Conservation (phyloP, 768 basidiomycete genomes). For the Pisolithus marmoratus region DNA sequence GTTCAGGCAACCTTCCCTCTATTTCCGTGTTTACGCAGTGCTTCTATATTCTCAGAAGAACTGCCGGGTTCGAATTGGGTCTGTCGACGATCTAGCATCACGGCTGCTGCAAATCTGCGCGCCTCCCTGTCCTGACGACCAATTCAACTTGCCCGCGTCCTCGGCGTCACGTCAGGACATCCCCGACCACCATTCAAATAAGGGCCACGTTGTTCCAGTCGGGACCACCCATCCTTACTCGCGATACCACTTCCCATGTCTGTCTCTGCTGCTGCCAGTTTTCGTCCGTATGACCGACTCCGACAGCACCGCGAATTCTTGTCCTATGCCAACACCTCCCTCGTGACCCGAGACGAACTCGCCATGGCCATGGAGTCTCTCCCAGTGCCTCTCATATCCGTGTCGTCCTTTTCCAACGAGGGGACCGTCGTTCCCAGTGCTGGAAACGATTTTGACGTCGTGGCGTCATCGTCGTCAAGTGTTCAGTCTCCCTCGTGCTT, state of each 20-base stretch:
- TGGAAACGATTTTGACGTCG: neutral
- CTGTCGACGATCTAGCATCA: conserved; percentile 13
- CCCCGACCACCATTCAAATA: conserved; percentile 22
- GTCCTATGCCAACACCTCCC: neutral
- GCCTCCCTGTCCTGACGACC: conserved; percentile 24
- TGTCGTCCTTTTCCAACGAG: neutral
- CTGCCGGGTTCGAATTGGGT: conserved; percentile 12
- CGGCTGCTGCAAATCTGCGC: conserved; percentile 26
- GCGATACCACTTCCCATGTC: conserved; percentile 13
- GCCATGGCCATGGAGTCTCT: neutral
- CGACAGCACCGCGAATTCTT: conserved; percentile 8
- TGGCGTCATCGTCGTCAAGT: neutral
- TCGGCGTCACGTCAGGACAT: conserved; percentile 7
- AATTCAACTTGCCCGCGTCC: conserved; percentile 27
- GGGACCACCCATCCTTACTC: neutral
- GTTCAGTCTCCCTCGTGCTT: neutral
- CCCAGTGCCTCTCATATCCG: neutral
- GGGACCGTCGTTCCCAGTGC: neutral
- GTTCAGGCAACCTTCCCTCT: conserved; percentile 9
- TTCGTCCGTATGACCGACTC: conserved; percentile 2
- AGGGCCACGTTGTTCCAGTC: conserved; percentile 1
- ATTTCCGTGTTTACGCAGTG: conserved; percentile 12
- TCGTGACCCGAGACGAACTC: neutral
- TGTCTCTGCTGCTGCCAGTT: conserved; percentile 2
- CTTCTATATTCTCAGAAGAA: conserved; percentile 17